Percentiles rank a stretch among this genome's conserved stretches.
These are phyloP conservation scores for Wickerhamomyces silvicola DNA, from an alignment of 805 yeast genomes.

Conservation along the genomic window DNA sequence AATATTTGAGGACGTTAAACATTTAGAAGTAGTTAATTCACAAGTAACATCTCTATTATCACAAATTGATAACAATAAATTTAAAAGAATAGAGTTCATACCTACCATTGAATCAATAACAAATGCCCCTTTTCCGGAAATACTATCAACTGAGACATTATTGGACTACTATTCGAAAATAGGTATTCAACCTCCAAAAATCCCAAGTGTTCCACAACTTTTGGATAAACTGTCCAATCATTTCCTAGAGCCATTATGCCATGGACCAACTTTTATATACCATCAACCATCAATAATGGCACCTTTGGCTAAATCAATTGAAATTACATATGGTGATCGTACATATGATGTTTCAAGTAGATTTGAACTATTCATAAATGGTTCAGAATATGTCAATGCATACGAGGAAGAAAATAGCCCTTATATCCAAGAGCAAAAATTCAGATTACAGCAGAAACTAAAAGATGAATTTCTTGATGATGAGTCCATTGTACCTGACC, in stretches of 20 bases:
- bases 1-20: conserved; percentile 30
- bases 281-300: conserved; percentile 84
- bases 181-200: conserved; percentile 25
- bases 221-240: conserved; percentile 57
- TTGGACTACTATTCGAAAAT: conserved; percentile 29
- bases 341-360: conserved; percentile 49
- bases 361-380: conserved; percentile 78
- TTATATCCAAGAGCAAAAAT: conserved; percentile 56
- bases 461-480: conserved; percentile 44
- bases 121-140: conserved; percentile 42
- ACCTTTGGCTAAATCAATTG: conserved; percentile 74
- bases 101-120: conserved; percentile 52
- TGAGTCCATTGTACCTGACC: conserved; percentile 68
- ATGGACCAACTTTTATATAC: conserved; percentile 62
- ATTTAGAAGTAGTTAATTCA: conserved; percentile 5
- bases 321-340: conserved; percentile 23
- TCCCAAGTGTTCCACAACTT: conserved; percentile 48
- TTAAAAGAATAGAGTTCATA: conserved; percentile 55
- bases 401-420: conserved; percentile 97
- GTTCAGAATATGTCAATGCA: conserved; percentile 82
- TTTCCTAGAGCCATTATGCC: conserved; percentile 61
- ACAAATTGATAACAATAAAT: conserved; percentile 9
- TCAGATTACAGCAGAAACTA: conserved; percentile 47
- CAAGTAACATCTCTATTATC: conserved; percentile 3
- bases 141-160: conserved; percentile 34